Evolutionary conservation across 768 basidiomycete species (phyloP), one percentile per base, ranked within the genome.

Genomic region (Auricularia sp.): DNA sequence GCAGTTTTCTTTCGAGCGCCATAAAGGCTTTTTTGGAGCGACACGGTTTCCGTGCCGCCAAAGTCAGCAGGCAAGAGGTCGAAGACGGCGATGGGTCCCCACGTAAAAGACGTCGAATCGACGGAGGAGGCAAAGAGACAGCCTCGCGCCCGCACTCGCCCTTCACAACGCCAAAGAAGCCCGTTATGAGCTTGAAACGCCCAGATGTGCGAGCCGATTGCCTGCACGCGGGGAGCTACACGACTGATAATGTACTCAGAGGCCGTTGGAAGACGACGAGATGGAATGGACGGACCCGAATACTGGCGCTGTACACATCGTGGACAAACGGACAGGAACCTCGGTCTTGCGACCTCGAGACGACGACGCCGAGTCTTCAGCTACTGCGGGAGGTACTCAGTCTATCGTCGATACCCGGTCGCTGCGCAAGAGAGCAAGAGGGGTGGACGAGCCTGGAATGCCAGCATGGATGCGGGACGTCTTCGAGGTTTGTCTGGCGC

Each of bases 271-370:
- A 59, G 51, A 47, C 33, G 69, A 75, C 61, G 76, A 79, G 65
- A 72, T 82, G 51, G 60, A 75, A 23, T 90, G 89, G 88, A 80
- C 75, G 36, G 88, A 93, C 75, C 81, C 83, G n/a, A 73, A 68
- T 14, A 88, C 86, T 3, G 80, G 83, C 14, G 77, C 84, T 70
- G 74, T 72, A 2, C 87, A 85, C 70, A 64, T 82, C n/a, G 74
- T 91, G 16, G 84, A 93, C 70, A 71, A 73, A n/a, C 79, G 83
- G 62, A 90, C 87, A 10, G 88, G 89, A 10, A 84, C 90, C 71
- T 90, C 87, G 7, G 21, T 51, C 1, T 18, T 21, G 18, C 47
- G 47, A 6, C 11, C 3, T 42, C 39, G 18, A 51, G 47, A 51
- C 47, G 47, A 51, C 18, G 47, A 51, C 5, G 18, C 47, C 5